Evolutionary conservation across 176 grass and related monocot species (phyloP).

Genomic region (Poa annua): DNA sequence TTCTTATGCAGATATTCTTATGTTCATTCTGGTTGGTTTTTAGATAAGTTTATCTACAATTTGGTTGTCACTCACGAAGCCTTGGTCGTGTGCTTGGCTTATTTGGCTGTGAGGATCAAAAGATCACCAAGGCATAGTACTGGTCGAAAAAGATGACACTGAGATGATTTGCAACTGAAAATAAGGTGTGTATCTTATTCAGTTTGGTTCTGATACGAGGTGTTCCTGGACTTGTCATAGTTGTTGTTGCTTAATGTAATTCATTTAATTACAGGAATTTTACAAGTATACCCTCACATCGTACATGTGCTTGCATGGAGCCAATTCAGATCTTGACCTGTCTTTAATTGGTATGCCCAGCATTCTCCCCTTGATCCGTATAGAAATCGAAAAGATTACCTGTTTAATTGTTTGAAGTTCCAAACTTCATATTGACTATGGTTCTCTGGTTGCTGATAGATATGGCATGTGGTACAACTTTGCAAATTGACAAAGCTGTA

Average conservation of each 20-base stretch:
- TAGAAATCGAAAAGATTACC: not conserved
- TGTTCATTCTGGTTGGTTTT: not conserved
- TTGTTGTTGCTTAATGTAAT: not conserved
- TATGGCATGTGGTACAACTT: not conserved
- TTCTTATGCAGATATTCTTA: no score
- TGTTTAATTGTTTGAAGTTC: not conserved
- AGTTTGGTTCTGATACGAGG: not conserved
- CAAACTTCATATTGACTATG: not conserved
- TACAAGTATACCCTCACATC: not conserved
- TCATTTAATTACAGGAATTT: not conserved
- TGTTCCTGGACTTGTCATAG: not conserved
- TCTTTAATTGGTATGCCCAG: not conserved
- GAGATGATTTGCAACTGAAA: no score
- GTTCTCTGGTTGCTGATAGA: not conserved
- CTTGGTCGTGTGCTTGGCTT: no score
- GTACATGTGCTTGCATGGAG: not conserved
- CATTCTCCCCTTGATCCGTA: not conserved
- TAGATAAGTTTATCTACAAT: not conserved
- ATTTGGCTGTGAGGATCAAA: no score
- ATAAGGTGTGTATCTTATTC: not conserved
- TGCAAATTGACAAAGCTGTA: not conserved
- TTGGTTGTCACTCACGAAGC: no score
- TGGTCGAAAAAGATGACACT: no score
- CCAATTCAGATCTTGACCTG: not conserved
- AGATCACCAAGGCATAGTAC: no score